Percentiles rank a stretch among this genome's conserved stretches.
These are phyloP conservation scores for Neopestalotiopsis rosae DNA, from an alignment of 2,329 filamentous ascomycete species.

Conservation along the genomic window DNA sequence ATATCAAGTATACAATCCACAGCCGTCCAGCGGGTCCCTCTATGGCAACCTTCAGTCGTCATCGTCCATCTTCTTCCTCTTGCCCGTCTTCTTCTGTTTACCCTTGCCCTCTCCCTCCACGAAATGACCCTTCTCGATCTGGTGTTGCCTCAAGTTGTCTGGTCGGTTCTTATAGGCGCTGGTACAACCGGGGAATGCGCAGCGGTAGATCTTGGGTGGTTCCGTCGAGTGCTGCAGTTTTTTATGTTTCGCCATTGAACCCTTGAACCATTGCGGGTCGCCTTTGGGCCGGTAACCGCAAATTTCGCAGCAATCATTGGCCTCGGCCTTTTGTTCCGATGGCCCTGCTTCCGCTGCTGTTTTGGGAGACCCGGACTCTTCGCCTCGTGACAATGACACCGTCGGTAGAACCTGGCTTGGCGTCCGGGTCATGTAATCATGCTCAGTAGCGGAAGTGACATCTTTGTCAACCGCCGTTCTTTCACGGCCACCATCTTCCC, in stretches of 20 bases:
- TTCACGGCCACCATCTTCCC: conserved; percentile 21
- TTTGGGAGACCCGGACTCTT: not conserved
- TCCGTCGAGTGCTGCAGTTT: conserved; percentile 57
- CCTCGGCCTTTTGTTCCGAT: conserved; percentile 43
- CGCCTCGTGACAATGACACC: not conserved
- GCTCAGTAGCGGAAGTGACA: conserved; percentile 20
- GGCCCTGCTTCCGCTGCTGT: conserved; percentile 19
- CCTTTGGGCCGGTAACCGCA: conserved; percentile 63
- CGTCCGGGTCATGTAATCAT: not conserved
- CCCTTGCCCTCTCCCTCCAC: conserved; percentile 46
- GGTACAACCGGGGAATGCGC: conserved; percentile 57
- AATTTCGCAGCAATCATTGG: conserved; percentile 52
- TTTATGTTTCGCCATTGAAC: conserved; percentile 64
- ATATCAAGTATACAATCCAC: not conserved
- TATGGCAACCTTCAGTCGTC: not conserved
- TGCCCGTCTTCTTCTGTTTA: conserved; percentile 43
- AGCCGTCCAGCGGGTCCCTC: not conserved
- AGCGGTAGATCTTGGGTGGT: conserved; percentile 57
- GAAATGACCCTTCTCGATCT: conserved; percentile 61
- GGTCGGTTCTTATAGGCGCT: conserved; percentile 61
- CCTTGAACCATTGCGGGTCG: conserved; percentile 62
- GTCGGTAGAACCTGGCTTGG: not conserved
- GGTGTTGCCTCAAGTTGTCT: conserved; percentile 62
- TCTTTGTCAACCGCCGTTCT: conserved; percentile 20
- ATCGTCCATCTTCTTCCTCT: conserved; percentile 49